A percentile compares a stretch with the other conserved stretches of the same genome.
Evolutionary conservation across 192 early-diverging fungal species (phyloP).

Genomic region (Spizellomyces punctatus): DNA sequence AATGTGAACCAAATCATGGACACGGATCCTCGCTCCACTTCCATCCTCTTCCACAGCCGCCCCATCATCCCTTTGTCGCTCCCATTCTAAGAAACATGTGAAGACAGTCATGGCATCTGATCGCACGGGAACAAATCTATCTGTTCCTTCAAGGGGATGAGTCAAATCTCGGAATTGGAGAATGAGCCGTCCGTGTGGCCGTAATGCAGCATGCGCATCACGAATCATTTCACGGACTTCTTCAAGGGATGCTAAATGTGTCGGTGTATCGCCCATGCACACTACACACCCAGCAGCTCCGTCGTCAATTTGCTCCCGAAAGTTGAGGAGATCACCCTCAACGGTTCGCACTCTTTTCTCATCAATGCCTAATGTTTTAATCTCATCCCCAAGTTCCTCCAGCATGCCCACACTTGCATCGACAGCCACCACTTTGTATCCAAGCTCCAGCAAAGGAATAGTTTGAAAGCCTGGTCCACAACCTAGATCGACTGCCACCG

Average conservation of each 20-base stretch:
- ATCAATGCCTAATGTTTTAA: background rate
- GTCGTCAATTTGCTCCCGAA: conserved; percentile 6
- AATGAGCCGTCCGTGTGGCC: conserved; percentile 27
- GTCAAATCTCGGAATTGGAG: conserved; percentile 35
- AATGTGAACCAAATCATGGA: conserved; percentile 41
- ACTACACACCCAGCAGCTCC: conserved; percentile 29
- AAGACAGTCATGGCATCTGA: conserved; percentile 40
- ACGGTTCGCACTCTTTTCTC: conserved; percentile 1
- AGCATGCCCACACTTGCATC: conserved; percentile 31
- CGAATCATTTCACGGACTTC: conserved; percentile 29
- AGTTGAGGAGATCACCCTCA: conserved; percentile 36
- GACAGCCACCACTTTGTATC: conserved; percentile 28
- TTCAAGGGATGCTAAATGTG: conserved; percentile 34
- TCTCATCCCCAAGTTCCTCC: conserved; percentile 25
- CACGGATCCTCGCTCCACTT: conserved; percentile 22
- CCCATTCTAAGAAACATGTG: conserved; percentile 45
- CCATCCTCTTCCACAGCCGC: conserved; percentile 23
- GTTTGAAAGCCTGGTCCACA: conserved; percentile 43
- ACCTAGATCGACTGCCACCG: conserved; percentile 35
- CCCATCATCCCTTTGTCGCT: background rate
- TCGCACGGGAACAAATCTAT: conserved; percentile 43
- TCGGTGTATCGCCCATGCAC: conserved; percentile 46
- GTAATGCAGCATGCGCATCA: conserved; percentile 19
- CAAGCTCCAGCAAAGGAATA: conserved; percentile 27
- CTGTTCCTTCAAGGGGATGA: conserved; percentile 18